Evolutionary conservation across 2,329 filamentous ascomycete genomes (phyloP), one percentile per base, ranked within the genome.

Genomic region (Microsporum canis): DNA sequence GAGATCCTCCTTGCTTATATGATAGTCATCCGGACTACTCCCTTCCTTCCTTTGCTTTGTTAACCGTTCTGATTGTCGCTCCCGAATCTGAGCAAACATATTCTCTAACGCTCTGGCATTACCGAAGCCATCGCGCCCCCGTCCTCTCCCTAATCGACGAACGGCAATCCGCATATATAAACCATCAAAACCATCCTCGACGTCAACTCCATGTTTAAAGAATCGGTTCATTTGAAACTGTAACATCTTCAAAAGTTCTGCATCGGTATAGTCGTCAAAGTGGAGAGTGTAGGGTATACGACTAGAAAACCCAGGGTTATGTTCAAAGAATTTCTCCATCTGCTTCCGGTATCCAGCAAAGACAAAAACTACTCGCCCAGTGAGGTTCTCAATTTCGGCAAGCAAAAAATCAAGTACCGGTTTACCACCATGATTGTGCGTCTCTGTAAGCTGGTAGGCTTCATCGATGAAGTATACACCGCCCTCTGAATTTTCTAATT

Each of bases 381-480:
- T 81, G 0, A 84, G 76, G 58, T 89, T 88, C 66, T 91, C 88
- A 0, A 90, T 81, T 66, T 91, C 87, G 0, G 86, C 79, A 0
- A 92, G 79, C 0, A 92, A 75, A 63, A 80, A 88, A 63, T 92
- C 87, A 0, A 92, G 75, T 0, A 90, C 86, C 0, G 80, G 79
- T 0, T 73, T 76, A 0, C 88, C 87, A 0, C 81, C 82, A 1
- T 69, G 66, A 27, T 75, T 86, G 60, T 82, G 81, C 0, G 80
- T 80, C 0, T 82, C 82, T 0, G 83, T 79, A 0, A 92, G 76
- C 64, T 91, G 88, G 67, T 92, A 91, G 0, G 88, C 87, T 70
- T 92, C 88, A 63, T 92, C 88, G 27, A 92, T 86, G 68, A 92
- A 91, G 1, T 89, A 67, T 0, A 85, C 85, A 0, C 88, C 88